A percentile compares a stretch with the other conserved stretches of the same genome.
Conservation (phyloP, 345 rosid genomes). For the Camelina laxa region DNA sequence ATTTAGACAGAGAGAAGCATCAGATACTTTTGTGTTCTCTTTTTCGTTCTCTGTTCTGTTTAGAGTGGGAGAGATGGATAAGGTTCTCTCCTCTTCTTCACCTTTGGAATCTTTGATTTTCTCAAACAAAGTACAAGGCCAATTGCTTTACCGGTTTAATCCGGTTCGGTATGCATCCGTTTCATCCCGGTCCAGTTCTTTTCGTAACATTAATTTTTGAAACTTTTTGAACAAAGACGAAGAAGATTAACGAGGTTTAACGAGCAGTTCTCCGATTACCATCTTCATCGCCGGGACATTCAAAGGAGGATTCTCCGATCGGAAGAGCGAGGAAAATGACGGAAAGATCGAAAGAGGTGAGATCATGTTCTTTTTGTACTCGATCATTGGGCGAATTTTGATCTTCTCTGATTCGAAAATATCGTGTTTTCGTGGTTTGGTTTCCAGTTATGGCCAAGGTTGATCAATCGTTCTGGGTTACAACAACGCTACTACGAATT, state of each 20-base stretch:
- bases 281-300: neutral
- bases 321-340: constrained; percentile 1
- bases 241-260: no score
- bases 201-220: neutral
- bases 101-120: neutral
- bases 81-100: constrained; percentile 24
- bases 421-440: constrained; percentile 8
- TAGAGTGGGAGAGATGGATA: constrained; percentile 32
- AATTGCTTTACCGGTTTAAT: constrained; percentile 5
- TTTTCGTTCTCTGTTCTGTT: neutral
- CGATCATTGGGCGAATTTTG: neutral
- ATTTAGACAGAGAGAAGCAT: constrained; percentile 20
- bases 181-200: neutral
- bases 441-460: constrained; percentile 4
- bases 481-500: neutral
- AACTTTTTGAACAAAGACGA: neutral
- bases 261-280: neutral
- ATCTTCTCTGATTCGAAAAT: neutral
- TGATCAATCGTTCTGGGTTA: neutral
- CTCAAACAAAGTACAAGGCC: neutral
- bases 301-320: neutral
- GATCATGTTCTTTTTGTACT: neutral
- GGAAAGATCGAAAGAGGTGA: neutral
- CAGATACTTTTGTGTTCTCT: neutral
- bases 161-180: neutral